Evolutionary conservation across 352 stramenopile genomes (phyloP), one percentile per base, ranked within the genome.

Genomic region (Peronospora destructor): DNA sequence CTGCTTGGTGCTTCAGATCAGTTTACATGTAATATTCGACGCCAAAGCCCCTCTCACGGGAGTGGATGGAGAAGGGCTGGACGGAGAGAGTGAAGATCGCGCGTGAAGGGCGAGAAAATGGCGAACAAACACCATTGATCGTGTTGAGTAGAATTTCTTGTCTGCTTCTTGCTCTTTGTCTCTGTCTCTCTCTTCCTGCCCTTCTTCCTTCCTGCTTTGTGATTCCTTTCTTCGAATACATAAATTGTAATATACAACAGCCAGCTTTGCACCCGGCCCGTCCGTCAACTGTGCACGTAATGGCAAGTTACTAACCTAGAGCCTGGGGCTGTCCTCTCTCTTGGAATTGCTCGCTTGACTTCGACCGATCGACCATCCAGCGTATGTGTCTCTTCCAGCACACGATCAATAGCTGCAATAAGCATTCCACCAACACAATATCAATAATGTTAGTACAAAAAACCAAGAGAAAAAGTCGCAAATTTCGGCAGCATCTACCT

Each of bases 331-430:
- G 83, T 78, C 55, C 73, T 87, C 77, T 91, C 84, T 59, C 87
- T 80, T 46, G 76, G 86, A 50, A 97, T 90, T 26, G 89, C 89
- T 45, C 82, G 69, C 70, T 97, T 97, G 36, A 97, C 88, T 70
- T 97, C 89, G 26, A 97, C 85, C 23, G 85, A 80, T 19, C 90
- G 73, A 11, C 88, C 89, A 53, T 97, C 88, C 50, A 97, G 77
- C 41, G 66, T 88, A 64, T 97, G 89, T 50, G 84, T 75, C 58
- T 94, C 75, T 25, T 84, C 77, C 38, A 94, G 64, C 49, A 93
- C 79, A 17, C 76, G 80, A 42, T 94, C 81, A 56, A 92, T 81
- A 29, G 73, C 80, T 91, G 42, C 32, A 61, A 14, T 37, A 47
- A 47, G 14, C 48, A 10, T 14, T 51, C 25, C 34, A 51, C 23